These are phyloP conservation scores for Saksenaea vasiformis DNA, from an alignment of 371 early-diverging fungal species.

Conservation along the genomic window DNA sequence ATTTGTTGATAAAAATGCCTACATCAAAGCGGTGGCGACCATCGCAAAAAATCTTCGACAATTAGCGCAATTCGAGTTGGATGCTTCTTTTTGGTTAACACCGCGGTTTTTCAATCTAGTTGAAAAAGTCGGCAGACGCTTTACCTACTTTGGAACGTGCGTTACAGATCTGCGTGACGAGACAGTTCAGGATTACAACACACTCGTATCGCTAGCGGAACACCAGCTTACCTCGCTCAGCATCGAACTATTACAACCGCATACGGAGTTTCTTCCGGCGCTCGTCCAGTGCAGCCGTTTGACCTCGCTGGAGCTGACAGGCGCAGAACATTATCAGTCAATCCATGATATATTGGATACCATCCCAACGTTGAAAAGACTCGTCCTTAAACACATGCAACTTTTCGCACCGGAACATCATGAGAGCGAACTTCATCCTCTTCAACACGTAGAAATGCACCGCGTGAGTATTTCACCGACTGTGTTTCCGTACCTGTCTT, in stretches of 20 bases:
- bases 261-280: background rate
- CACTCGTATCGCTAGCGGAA: background rate
- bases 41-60: background rate
- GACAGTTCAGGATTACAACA: background rate
- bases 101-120: background rate
- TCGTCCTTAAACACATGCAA: too few species aligned
- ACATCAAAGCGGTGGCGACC: background rate
- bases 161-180: background rate
- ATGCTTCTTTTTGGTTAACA: background rate
- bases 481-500: background rate
- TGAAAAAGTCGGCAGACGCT: background rate
- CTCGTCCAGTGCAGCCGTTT: background rate
- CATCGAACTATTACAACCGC: background rate
- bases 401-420: too few species aligned
- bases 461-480: background rate
- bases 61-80: background rate
- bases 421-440: background rate
- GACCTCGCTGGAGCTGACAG: too few species aligned
- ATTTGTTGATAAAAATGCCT: background rate
- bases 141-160: background rate
- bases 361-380: too few species aligned
- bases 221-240: background rate
- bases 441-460: background rate
- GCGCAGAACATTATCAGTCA: too few species aligned
- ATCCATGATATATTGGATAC: too few species aligned